Conservation (phyloP, 2,329 filamentous ascomycete genomes). For the Cladobotryum mycophilum region DNA sequence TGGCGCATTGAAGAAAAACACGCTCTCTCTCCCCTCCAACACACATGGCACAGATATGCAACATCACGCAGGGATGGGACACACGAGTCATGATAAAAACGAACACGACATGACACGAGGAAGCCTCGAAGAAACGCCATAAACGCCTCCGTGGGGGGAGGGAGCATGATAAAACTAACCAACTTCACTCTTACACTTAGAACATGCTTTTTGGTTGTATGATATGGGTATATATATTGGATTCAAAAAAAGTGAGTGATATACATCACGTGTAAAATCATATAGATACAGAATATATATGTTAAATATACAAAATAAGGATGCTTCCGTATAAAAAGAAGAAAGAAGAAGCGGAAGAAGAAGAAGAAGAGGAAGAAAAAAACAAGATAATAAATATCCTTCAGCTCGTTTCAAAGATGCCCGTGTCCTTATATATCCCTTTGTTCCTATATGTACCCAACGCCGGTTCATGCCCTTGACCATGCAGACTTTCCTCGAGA, state of each 20-base stretch:
- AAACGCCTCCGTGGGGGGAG: no score
- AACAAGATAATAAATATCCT: no score
- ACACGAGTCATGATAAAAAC: no score
- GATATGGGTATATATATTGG: not conserved
- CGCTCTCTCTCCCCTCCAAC: no score
- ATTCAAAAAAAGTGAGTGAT: not conserved
- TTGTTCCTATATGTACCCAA: constrained; percentile 3
- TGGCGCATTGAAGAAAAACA: constrained; percentile 48
- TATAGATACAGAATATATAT: not conserved
- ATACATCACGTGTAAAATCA: not conserved
- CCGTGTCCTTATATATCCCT: not conserved
- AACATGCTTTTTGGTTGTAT: not conserved
- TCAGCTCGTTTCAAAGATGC: not conserved
- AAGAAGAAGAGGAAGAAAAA: not conserved
- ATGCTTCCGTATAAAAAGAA: not conserved
- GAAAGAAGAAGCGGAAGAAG: no score
- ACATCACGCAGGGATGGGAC: no score
- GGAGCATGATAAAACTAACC: no score
- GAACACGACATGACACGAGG: no score
- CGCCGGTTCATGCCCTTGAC: constrained; percentile 1
- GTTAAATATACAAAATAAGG: not conserved
- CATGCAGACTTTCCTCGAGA: not conserved
- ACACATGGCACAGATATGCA: no score
- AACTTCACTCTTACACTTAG: no score
- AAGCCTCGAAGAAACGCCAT: no score